Conservation (phyloP, 208 protist genomes). For the Leptomonas pyrrhocoris region DNA sequence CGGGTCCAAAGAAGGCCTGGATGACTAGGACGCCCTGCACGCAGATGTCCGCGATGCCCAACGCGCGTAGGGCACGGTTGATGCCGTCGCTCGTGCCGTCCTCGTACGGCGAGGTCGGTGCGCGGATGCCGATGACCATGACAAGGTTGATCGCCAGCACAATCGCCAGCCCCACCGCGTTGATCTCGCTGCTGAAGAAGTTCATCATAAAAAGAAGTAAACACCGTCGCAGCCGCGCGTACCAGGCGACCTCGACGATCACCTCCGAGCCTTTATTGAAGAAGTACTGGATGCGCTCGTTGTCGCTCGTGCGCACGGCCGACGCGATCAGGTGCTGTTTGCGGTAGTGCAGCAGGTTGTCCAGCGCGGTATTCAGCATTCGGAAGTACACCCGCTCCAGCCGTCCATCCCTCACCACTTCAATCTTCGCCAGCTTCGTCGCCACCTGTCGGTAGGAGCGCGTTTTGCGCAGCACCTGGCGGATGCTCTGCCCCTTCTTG, state of each 20-base stretch:
- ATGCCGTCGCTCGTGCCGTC: slow-evolving; percentile 32
- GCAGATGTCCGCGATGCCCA: slow-evolving; percentile 47
- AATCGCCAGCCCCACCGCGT: slow-evolving; percentile 39
- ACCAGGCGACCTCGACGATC: slow-evolving; percentile 63
- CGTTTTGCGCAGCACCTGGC: slow-evolving; percentile 49
- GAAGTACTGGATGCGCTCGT: slow-evolving; percentile 61
- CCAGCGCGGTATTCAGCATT: slow-evolving; percentile 38
- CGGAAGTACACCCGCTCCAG: slow-evolving; percentile 82
- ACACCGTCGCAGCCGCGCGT: slow-evolving; percentile 41
- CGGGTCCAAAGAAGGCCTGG: slow-evolving; percentile 45
- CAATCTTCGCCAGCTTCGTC: slow-evolving; percentile 60
- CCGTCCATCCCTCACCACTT: slow-evolving; percentile 53
- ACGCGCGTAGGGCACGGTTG: slow-evolving; percentile 24
- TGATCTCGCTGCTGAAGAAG: slow-evolving; percentile 46
- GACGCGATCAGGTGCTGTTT: slow-evolving; percentile 37
- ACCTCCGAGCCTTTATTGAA: slow-evolving; percentile 45
- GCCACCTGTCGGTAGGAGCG: slow-evolving; percentile 42
- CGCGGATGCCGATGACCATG: slow-evolving; percentile 48
- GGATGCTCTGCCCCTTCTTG: slow-evolving; percentile 48
- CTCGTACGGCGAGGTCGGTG: slow-evolving; percentile 42
- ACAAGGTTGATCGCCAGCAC: slow-evolving; percentile 59
- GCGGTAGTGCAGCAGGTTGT: slow-evolving; percentile 45
- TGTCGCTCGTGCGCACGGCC: slow-evolving; percentile 61
- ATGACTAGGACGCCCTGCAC: slow-evolving; percentile 45
- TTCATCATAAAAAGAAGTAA: slow-evolving; percentile 44